Conservation (phyloP, 768 basidiomycete species). For the Tephrocybe sp. region DNA sequence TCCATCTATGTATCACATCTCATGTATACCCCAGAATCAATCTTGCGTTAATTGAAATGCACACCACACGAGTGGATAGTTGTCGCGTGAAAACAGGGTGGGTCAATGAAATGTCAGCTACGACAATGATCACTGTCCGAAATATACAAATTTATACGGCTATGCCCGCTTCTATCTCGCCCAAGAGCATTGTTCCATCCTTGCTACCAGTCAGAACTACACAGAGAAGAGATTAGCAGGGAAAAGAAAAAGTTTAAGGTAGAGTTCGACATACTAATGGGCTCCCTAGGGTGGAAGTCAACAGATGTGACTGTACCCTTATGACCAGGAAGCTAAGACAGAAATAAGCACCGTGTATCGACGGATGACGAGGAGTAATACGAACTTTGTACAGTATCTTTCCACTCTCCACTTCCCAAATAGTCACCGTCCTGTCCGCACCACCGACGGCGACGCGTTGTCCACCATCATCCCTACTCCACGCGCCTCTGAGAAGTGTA, state of each 20-base stretch:
- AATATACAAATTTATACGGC: no score
- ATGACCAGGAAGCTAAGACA: conserved; percentile 82
- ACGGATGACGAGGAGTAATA: background rate
- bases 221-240: background rate
- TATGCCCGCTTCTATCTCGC: conserved; percentile 79
- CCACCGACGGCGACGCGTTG: conserved; percentile 84
- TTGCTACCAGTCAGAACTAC: conserved; percentile 90
- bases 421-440: conserved; percentile 82
- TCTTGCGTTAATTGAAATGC: no score
- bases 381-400: conserved; percentile 77
- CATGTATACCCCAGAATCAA: conserved; percentile 10
- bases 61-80: no score
- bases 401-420: conserved; percentile 84
- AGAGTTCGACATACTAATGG: conserved; percentile 77
- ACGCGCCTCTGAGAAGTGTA: conserved; percentile 77
- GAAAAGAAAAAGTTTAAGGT: background rate
- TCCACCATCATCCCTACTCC: conserved; percentile 87
- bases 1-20: background rate
- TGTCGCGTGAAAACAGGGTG: no score
- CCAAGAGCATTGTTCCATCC: conserved; percentile 89
- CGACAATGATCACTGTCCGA: no score
- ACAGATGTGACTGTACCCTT: conserved; percentile 96
- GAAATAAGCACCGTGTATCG: background rate
- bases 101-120: no score
- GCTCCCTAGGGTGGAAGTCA: conserved; percentile 95